phyloP scores from a whole-genome alignment of 345 rosid genomes.

The Raphanus raphanistrum region DNA sequence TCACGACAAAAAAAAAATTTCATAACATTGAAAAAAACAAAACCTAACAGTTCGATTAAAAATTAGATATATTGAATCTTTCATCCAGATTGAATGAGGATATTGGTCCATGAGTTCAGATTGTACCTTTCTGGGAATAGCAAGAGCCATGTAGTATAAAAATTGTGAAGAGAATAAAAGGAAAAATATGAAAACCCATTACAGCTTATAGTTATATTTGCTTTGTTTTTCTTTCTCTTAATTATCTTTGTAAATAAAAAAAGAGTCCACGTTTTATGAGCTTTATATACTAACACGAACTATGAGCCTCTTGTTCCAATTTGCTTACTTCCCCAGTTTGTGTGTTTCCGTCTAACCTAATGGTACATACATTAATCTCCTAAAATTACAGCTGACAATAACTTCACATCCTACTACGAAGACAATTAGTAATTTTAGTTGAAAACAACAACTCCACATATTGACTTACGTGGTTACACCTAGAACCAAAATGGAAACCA shows the following conservation, averaged over 20 bases:
- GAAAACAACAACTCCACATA: background rate
- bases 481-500: too few relatives aligned
- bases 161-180: slow-evolving; percentile 27
- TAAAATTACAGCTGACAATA: background rate
- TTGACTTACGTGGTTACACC: background rate
- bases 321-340: background rate
- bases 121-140: slow-evolving; percentile 48
- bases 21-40: background rate
- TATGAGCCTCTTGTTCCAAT: slow-evolving; percentile 26
- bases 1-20: background rate
- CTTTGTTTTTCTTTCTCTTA: background rate
- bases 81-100: background rate
- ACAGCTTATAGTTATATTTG: background rate
- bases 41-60: background rate
- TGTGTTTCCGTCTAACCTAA: slow-evolving; percentile 10
- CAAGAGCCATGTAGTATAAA: slow-evolving; percentile 41
- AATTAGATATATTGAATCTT: background rate
- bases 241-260: background rate
- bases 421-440: background rate
- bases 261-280: background rate
- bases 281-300: slow-evolving; percentile 39
- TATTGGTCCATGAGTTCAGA: background rate
- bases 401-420: background rate
- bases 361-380: background rate
- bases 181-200: slow-evolving; percentile 34